A percentile compares a stretch with the other conserved stretches of the same genome.
Evolutionary conservation across 306 rosid species (phyloP).

Genomic region (Delonix regia): DNA sequence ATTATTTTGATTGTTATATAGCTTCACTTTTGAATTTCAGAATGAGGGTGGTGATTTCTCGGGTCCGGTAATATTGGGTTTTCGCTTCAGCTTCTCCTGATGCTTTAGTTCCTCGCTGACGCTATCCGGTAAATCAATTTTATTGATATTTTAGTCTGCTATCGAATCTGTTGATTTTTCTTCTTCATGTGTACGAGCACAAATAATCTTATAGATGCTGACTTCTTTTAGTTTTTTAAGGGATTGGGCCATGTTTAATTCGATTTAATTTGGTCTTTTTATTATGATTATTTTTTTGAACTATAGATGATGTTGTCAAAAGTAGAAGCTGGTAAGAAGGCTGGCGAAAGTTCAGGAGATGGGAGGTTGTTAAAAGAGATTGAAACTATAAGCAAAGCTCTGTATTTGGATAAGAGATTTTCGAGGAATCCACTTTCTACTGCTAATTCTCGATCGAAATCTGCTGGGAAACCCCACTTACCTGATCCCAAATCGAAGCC

Average conservation of each 20-base stretch:
- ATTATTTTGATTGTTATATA: background rate
- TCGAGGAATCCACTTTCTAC: slow-evolving; percentile 44
- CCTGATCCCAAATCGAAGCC: slow-evolving; percentile 50
- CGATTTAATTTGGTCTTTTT: slow-evolving; percentile 10
- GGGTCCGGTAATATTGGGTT: slow-evolving; percentile 41
- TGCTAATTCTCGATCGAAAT: slow-evolving; percentile 34
- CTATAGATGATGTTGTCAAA: slow-evolving; percentile 57
- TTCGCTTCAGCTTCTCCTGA: slow-evolving; percentile 37
- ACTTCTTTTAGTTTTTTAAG: background rate
- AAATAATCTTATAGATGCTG: background rate
- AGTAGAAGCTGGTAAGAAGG: slow-evolving; percentile 61
- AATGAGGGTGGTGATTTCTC: slow-evolving; percentile 33
- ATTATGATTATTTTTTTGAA: background rate
- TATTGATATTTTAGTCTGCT: background rate
- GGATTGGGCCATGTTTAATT: slow-evolving; percentile 6
- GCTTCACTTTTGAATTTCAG: slow-evolving; percentile 35
- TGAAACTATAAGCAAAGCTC: slow-evolving; percentile 63
- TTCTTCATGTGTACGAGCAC: background rate
- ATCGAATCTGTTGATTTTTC: slow-evolving; percentile 12
- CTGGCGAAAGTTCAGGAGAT: slow-evolving; percentile 57
- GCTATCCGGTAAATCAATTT: slow-evolving; percentile 49
- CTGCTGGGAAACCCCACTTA: slow-evolving; percentile 39
- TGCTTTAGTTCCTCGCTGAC: slow-evolving; percentile 36
- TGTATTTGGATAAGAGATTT: slow-evolving; percentile 45
- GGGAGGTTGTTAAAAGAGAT: slow-evolving; percentile 63